phyloP scores from a whole-genome alignment of 2,329 filamentous ascomycete genomes.

The Colletotrichum sp. region DNA sequence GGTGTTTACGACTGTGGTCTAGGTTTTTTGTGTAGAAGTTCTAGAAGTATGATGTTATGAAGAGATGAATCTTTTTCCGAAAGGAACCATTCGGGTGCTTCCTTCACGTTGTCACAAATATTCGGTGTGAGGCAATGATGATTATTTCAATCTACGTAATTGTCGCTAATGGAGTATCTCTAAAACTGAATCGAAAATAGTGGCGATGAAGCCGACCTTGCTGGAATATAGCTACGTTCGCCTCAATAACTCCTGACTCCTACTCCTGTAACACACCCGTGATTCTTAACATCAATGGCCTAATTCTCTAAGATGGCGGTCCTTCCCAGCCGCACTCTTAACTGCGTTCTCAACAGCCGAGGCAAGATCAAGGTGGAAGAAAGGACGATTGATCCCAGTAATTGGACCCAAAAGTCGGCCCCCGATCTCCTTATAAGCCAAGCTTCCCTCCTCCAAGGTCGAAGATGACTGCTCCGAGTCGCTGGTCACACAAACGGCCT shows the following conservation, averaged over 20 bases:
- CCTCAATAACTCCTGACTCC: not conserved
- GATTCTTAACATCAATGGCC: not conserved
- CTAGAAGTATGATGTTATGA: not conserved
- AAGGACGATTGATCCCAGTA: slow-evolving; percentile 48
- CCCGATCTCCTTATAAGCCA: not conserved
- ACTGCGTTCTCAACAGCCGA: slow-evolving; percentile 45
- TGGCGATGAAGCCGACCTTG: not conserved
- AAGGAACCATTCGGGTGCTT: not conserved
- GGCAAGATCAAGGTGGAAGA: slow-evolving; percentile 51
- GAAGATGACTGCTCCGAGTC: not conserved
- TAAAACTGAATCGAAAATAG: not conserved
- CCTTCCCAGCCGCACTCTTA: not conserved
- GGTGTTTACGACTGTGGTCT: slow-evolving; percentile 39
- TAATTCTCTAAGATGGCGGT: not conserved
- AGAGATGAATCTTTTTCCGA: not conserved
- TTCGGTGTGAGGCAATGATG: not conserved
- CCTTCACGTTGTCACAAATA: not conserved
- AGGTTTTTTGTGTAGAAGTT: not conserved
- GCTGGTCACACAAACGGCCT: not conserved
- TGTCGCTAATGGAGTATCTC: not conserved
- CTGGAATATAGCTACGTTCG: not conserved
- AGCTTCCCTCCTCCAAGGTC: not conserved
- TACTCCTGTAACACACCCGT: not conserved
- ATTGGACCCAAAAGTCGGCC: slow-evolving; percentile 25
- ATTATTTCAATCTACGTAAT: not conserved